Evolutionary conservation across 805 yeast species (phyloP).

Genomic region (Saccharomycopsis fodiens): DNA sequence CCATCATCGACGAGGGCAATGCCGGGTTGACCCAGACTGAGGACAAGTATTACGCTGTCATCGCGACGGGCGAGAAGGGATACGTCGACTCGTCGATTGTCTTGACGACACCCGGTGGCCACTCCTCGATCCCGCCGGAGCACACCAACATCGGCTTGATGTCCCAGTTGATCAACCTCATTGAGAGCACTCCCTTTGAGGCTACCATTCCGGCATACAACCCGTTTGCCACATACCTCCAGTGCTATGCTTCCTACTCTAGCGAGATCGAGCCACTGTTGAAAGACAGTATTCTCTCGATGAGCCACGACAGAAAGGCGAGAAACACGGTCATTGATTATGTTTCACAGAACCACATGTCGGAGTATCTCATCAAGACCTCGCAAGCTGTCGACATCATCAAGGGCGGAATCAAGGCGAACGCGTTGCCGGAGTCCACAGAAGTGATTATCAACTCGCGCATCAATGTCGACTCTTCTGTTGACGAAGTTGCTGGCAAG

Average conservation of each 20-base stretch:
- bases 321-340: constrained; percentile 29
- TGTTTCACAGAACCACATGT: constrained; percentile 18
- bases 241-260: constrained; percentile 56
- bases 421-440: constrained; percentile 67
- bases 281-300: constrained; percentile 28
- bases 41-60: constrained; percentile 44
- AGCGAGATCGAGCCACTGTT: constrained; percentile 24
- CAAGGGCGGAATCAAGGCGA: constrained; percentile 66
- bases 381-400: constrained; percentile 64
- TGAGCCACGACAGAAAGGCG: constrained; percentile 31
- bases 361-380: constrained; percentile 43
- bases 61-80: constrained; percentile 59
- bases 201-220: constrained; percentile 42
- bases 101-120: constrained; percentile 66
- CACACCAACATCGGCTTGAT: constrained; percentile 76
- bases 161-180: constrained; percentile 44
- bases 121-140: constrained; percentile 72
- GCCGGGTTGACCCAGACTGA: constrained; percentile 32
- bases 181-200: constrained; percentile 52
- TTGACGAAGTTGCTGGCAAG: constrained; percentile 34
- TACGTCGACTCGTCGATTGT: constrained; percentile 43
- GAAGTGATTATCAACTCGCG: constrained; percentile 54
- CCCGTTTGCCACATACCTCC: constrained; percentile 51
- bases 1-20: constrained; percentile 66
- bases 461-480: constrained; percentile 49